These are phyloP conservation scores for Cryptosporidium sp. DNA, from an alignment of 169 alveolate species.

Conservation along the genomic window DNA sequence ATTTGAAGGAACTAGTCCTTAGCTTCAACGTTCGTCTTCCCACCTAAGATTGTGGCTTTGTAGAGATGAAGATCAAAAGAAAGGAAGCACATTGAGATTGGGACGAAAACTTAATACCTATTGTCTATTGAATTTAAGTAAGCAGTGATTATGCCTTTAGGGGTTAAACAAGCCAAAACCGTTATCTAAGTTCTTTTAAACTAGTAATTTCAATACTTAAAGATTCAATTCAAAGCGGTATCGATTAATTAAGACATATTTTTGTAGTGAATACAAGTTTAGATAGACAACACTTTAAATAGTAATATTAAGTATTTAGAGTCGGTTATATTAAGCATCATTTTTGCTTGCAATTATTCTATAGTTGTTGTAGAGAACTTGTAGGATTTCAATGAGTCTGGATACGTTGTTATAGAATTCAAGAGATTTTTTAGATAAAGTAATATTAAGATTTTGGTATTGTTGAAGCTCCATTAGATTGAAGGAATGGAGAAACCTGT, in stretches of 20 bases:
- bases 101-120: not conserved
- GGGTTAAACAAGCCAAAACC: too few relatives aligned
- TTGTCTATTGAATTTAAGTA: too few relatives aligned
- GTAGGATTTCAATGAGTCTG: conserved; percentile 48
- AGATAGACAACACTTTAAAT: not conserved
- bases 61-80: not conserved
- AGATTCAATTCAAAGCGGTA: too few relatives aligned
- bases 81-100: not conserved
- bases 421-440: conserved; percentile 2
- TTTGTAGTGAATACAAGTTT: not conserved
- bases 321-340: conserved; percentile 51
- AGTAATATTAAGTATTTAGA: not conserved
- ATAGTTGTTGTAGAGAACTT: conserved; percentile 34
- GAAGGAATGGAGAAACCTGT: conserved; percentile 64
- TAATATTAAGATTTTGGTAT: conserved; percentile 33
- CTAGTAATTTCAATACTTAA: too few relatives aligned
- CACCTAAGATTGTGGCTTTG: not conserved
- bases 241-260: not conserved
- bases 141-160: too few relatives aligned
- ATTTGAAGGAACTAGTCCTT: too few relatives aligned
- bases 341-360: conserved; percentile 63
- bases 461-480: conserved; percentile 35
- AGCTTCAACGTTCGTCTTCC: not conserved
- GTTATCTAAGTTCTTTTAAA: too few relatives aligned
- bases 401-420: conserved; percentile 36